These are phyloP conservation scores for Neurospora crassa DNA, from an alignment of 2,329 filamentous ascomycete genomes.

Conservation along the genomic window DNA sequence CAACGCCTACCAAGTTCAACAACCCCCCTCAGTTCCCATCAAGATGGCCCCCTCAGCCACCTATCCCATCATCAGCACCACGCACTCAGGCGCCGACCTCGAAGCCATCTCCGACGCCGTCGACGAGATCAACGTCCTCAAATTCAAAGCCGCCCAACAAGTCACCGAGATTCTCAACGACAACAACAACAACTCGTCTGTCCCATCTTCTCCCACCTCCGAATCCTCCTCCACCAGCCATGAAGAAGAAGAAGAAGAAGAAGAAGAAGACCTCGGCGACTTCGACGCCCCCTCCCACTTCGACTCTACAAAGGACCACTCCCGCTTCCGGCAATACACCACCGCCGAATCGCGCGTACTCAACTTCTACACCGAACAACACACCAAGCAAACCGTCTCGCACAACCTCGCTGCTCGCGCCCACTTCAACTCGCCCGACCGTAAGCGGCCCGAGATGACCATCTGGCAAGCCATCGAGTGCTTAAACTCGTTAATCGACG, in stretches of 20 bases:
- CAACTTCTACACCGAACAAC: conserved; percentile 71
- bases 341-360: conserved; percentile 77
- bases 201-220: neutral
- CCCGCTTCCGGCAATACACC: conserved; percentile 57
- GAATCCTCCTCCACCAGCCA: neutral
- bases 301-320: conserved; percentile 25
- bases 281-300: conserved; percentile 17
- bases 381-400: conserved; percentile 64
- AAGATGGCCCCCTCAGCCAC: conserved; percentile 23
- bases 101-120: conserved; percentile 27
- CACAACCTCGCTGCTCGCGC: conserved; percentile 79
- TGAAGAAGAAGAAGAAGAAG: too few relatives aligned
- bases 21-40: neutral
- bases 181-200: neutral
- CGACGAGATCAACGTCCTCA: conserved; percentile 25
- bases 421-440: conserved; percentile 55
- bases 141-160: conserved; percentile 11
- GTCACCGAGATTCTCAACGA: neutral
- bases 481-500: conserved; percentile 82
- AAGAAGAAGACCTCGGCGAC: neutral
- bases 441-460: conserved; percentile 60
- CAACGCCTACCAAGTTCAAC: neutral
- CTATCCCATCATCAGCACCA: conserved; percentile 8
- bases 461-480: conserved; percentile 91
- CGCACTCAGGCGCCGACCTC: conserved; percentile 19